Evolutionary conservation across 2,329 filamentous ascomycete species (phyloP).

Genomic region (Alternaria viburni): DNA sequence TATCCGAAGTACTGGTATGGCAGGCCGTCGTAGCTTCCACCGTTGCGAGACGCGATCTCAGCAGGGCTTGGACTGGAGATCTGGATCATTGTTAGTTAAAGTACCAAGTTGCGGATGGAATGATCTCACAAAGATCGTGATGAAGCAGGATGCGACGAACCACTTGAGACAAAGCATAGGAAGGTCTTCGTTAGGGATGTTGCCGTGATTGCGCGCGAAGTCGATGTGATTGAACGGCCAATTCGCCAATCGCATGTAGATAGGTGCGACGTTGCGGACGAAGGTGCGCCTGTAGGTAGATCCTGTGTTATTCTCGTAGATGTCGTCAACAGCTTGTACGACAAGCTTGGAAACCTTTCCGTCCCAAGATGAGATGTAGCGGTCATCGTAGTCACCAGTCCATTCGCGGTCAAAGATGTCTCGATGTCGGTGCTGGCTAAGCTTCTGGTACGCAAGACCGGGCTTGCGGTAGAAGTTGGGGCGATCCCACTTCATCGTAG

Average conservation of each 20-base stretch:
- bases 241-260: constrained; percentile 37
- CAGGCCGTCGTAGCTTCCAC: constrained; percentile 34
- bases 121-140: constrained; percentile 31
- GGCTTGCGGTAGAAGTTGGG: constrained; percentile 37
- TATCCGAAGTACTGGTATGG: constrained; percentile 41
- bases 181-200: constrained; percentile 29
- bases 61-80: constrained; percentile 27
- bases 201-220: constrained; percentile 23
- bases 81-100: too few relatives aligned
- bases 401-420: constrained; percentile 35
- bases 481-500: constrained; percentile 28
- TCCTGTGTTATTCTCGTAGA: constrained; percentile 36
- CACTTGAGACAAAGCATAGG: constrained; percentile 37
- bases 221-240: constrained; percentile 41
- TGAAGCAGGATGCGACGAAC: constrained; percentile 33
- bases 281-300: constrained; percentile 39
- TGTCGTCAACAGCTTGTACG: constrained; percentile 41
- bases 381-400: constrained; percentile 37
- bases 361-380: constrained; percentile 40
- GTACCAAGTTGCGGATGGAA: too few relatives aligned
- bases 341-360: constrained; percentile 38
- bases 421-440: constrained; percentile 27
- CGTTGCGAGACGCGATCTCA: constrained; percentile 23
- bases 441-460: constrained; percentile 32
- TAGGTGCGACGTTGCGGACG: constrained; percentile 36